These are phyloP conservation scores for Eimeria falciformis DNA, from an alignment of 169 alveolate genomes.

Conservation along the genomic window DNA sequence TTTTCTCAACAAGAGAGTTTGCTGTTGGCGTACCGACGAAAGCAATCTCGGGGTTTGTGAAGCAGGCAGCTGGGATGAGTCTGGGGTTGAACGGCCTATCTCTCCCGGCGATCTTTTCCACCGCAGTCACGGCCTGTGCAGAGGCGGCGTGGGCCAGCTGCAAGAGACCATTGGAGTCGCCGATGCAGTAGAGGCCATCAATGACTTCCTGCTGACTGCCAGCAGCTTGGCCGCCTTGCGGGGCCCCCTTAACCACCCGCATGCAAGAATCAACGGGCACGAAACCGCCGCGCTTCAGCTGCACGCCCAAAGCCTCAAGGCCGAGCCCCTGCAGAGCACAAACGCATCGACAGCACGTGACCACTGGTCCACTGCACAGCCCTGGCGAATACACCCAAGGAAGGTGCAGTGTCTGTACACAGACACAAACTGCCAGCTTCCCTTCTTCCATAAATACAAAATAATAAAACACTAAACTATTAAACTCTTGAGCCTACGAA, in stretches of 20 bases:
- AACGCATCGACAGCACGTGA: too few species aligned
- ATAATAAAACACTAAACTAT: too few species aligned
- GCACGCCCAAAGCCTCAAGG: conserved; percentile 75
- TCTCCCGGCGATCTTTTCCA: conserved; percentile 55
- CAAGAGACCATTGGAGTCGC: conserved; percentile 83
- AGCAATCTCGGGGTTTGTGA: conserved; percentile 83
- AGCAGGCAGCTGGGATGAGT: conserved; percentile 83
- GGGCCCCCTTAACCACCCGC: conserved; percentile 72
- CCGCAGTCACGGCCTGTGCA: conserved; percentile 75
- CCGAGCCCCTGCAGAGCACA: conserved; percentile 80
- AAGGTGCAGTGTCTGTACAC: too few species aligned
- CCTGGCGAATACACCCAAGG: too few species aligned
- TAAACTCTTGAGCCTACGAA: too few species aligned
- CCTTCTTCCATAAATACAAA: too few species aligned
- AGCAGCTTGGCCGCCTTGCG: conserved; percentile 16
- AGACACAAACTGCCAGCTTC: too few species aligned
- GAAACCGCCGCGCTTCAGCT: conserved; percentile 79
- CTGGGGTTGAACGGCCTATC: conserved; percentile 75
- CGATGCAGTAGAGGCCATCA: conserved; percentile 81
- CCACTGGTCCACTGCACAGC: too few species aligned
- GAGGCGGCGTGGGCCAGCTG: conserved; percentile 85
- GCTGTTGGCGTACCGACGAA: conserved; percentile 78
- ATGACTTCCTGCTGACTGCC: conserved; percentile 18
- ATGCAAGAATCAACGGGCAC: conserved; percentile 80
- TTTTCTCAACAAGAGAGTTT: too few species aligned